Conservation (phyloP, 1,284 basidiomycete genomes). For the Microbotryomycetes sp. region DNA sequence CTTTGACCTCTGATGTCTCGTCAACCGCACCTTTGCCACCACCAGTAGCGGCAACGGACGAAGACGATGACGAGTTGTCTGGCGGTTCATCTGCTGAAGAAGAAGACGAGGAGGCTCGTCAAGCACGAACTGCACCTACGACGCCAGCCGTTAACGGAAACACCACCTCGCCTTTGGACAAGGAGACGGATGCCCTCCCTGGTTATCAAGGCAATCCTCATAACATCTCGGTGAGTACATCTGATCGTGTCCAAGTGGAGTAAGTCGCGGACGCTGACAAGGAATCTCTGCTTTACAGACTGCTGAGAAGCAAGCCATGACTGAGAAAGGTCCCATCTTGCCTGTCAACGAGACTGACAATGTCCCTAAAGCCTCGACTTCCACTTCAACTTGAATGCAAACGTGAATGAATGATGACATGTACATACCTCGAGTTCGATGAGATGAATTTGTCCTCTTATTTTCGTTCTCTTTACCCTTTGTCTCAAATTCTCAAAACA, state of each 20-base stretch:
- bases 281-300: background rate
- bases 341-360: background rate
- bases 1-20: constrained; percentile 1
- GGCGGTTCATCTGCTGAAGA: constrained; percentile 29
- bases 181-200: constrained; percentile 25
- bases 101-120: constrained; percentile 24
- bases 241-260: background rate
- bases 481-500: no score
- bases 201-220: constrained; percentile 11
- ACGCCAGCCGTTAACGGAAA: constrained; percentile 4
- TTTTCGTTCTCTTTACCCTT: no score
- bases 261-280: background rate
- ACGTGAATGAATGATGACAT: no score
- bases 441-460: no score
- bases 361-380: background rate
- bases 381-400: no score
- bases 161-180: background rate
- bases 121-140: constrained; percentile 17
- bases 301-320: background rate
- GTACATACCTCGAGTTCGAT: no score
- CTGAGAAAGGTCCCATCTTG: background rate
- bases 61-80: constrained; percentile 24
- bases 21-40: background rate
- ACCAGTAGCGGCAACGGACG: background rate
- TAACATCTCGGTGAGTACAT: background rate